phyloP scores from a whole-genome alignment of 139 green algal genomes.

The Penium margaritaceum region DNA sequence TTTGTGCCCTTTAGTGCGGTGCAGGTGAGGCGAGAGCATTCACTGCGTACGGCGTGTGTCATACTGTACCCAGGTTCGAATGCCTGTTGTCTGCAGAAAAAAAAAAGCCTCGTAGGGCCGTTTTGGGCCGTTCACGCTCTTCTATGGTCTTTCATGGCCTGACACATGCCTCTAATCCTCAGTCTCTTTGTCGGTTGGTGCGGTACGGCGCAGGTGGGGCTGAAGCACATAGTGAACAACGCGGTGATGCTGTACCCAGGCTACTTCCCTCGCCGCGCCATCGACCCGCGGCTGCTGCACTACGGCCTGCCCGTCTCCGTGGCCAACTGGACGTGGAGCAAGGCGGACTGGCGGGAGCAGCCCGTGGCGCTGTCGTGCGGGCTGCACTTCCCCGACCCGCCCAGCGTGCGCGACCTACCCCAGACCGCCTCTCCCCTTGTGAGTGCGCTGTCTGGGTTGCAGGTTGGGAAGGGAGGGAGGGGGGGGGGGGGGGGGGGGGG shows the following conservation, averaged over 20 bases:
- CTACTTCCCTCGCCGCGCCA: conserved; percentile 6
- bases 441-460: no score
- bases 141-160: not conserved
- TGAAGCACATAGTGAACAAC: conserved; percentile 21
- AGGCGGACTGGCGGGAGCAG: not conserved
- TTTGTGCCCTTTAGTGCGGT: no score
- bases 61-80: not conserved
- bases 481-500: no score
- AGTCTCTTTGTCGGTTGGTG: not conserved
- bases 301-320: conserved; percentile 33
- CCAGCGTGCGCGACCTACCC: no score
- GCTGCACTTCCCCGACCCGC: conserved; percentile 27
- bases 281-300: conserved; percentile 25
- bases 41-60: no score
- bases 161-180: not conserved
- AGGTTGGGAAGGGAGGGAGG: no score
- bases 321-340: conserved; percentile 28
- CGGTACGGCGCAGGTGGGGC: conserved; percentile 23
- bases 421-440: no score
- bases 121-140: not conserved
- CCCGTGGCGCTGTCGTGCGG: conserved; percentile 18
- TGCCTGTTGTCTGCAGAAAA: not conserved
- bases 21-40: no score
- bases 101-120: no score
- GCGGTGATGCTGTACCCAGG: conserved; percentile 36